Conservation (phyloP, 257 asterid genomes). For the Solanum infundibuliforme region DNA sequence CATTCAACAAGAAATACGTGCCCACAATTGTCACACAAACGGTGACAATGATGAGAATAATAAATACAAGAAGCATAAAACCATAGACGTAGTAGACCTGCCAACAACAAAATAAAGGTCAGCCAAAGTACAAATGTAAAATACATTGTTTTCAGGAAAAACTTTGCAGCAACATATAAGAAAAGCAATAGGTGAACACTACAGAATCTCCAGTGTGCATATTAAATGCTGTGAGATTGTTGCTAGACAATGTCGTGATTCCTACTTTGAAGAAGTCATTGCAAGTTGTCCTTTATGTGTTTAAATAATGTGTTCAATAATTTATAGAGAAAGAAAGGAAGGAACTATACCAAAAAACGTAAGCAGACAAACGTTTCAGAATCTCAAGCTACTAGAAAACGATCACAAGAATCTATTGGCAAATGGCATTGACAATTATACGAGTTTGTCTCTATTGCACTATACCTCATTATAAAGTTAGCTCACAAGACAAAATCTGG, state of each 20-base stretch:
- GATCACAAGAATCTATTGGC: not conserved
- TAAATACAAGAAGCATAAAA: constrained; percentile 75
- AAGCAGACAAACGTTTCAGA: not conserved
- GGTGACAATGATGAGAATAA: constrained; percentile 69
- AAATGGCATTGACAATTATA: not conserved
- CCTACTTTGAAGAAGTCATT: not conserved
- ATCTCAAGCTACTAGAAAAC: not conserved
- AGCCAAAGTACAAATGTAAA: not conserved
- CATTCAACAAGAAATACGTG: constrained; percentile 80
- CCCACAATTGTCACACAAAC: constrained; percentile 85
- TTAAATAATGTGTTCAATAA: not conserved
- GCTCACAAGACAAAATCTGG: not conserved
- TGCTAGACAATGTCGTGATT: not conserved
- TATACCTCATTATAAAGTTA: not conserved
- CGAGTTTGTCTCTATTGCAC: not conserved
- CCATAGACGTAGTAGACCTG: constrained; percentile 87
- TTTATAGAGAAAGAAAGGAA: not conserved
- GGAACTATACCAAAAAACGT: not conserved
- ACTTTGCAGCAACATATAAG: not conserved
- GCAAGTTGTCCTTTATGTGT: not conserved
- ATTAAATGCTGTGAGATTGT: not conserved
- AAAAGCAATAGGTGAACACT: not conserved
- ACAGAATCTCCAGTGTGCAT: not conserved
- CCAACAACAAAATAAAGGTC: constrained; percentile 5
- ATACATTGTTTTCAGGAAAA: not conserved